Evolutionary conservation across 176 grass and related monocot genomes (phyloP), one percentile per base, ranked within the genome.

Genomic region (Carex pumila): DNA sequence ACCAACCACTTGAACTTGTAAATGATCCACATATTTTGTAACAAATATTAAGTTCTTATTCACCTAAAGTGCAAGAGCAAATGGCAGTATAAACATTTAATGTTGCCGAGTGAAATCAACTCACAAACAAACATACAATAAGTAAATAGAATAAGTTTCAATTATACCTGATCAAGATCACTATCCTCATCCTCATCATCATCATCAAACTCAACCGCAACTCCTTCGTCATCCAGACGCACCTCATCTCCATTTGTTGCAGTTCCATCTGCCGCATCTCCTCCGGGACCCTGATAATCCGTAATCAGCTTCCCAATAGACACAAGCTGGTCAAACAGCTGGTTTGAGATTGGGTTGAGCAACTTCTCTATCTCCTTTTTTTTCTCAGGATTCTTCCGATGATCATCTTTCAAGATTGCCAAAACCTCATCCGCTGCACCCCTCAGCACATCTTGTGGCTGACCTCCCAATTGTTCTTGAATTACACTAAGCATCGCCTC

Each of bases 301-400:
- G 91, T 93, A 54, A 98, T 92, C 82, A 98, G 85, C 85, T 89
- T 88, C n/a, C 92, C 91, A 9, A 95, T 90, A 6, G 91, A 93
- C 19, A 93, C 91, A 0, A 94, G 85, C 83, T 98, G 95, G 79
- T 98, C 95, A 34, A 95, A 98, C 17, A 93, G 64, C 76, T 91
- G 88, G 70, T 82, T 93, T 58, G 95, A 72, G 32, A 98, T 90
- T 10, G 86, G 77, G 84, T 95, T 93, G 81, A 95, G 82, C 21
- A 98, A 89, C 84, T 92, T 88, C 91, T 98, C 92, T 8, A 98
- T 98, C 13, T 92, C 95, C 85, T 98, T 95, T 87, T 98, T 98
- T 80, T 95, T 98, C 36, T 93, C 92, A 10, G 89, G 89, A 84
- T 90, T 95, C 76, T 95, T 95, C 60, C 83, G 62, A 79, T 98